phyloP scores from a whole-genome alignment of 768 basidiomycete genomes.

The Paxillus rubicundulus region DNA sequence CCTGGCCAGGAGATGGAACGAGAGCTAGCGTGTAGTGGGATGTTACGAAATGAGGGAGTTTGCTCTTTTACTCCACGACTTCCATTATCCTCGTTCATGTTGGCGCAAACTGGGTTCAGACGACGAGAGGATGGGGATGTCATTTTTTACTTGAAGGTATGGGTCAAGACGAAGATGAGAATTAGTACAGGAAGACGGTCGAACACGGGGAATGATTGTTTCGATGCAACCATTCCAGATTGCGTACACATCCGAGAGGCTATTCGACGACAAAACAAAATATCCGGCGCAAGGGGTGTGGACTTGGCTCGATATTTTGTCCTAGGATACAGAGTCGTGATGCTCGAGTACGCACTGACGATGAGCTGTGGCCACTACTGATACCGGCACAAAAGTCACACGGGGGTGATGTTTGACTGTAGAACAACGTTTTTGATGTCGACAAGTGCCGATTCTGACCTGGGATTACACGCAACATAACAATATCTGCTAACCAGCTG shows the following conservation, averaged over 20 bases:
- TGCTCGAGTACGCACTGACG: too few relatives aligned
- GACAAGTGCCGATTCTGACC: constrained; percentile 31
- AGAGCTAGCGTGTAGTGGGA: background rate
- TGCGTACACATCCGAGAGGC: constrained; percentile 1
- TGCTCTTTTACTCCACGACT: background rate
- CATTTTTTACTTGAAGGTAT: background rate
- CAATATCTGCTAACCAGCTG: constrained; percentile 13
- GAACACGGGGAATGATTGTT: constrained; percentile 6
- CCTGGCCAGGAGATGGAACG: background rate
- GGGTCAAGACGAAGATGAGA: background rate
- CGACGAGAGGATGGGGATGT: too few relatives aligned
- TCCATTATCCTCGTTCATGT: background rate
- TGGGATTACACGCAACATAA: constrained; percentile 27
- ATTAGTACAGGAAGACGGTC: constrained; percentile 1
- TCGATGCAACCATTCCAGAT: background rate
- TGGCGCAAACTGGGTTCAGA: background rate
- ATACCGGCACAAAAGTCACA: constrained; percentile 25
- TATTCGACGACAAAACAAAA: constrained; percentile 1
- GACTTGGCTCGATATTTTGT: too few relatives aligned
- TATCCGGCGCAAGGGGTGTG: constrained; percentile 1
- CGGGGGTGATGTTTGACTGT: constrained; percentile 14
- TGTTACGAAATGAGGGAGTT: background rate
- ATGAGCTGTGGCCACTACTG: background rate
- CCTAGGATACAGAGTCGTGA: too few relatives aligned
- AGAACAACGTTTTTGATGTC: constrained; percentile 33